phyloP scores from a whole-genome alignment of 2,329 filamentous ascomycete genomes.

The Rugonectria rugulosa region DNA sequence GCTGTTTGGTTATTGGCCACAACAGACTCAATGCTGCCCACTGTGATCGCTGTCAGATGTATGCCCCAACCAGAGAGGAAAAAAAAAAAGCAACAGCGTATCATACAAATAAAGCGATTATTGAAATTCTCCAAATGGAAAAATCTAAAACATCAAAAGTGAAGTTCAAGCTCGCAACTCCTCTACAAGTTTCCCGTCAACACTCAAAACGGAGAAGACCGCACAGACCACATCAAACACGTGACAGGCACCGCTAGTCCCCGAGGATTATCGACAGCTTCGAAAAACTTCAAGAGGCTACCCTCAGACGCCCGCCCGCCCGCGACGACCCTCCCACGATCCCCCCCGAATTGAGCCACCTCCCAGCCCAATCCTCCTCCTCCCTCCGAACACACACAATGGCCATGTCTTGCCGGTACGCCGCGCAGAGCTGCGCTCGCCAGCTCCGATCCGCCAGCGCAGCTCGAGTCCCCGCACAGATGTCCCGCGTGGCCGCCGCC shows the following conservation, averaged over 20 bases:
- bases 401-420: conserved; percentile 69
- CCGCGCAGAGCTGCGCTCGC: conserved; percentile 70
- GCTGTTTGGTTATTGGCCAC: too few species aligned
- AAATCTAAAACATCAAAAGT: too few species aligned
- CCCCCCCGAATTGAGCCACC: conserved; percentile 37
- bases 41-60: too few species aligned
- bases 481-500: conserved; percentile 52
- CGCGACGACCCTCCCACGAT: conserved; percentile 40
- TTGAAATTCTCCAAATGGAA: too few species aligned
- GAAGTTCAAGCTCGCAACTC: too few species aligned
- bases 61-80: too few species aligned
- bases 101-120: too few species aligned
- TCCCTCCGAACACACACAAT: conserved; percentile 51
- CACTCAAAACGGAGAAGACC: background rate
- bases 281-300: conserved; percentile 53
- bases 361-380: conserved; percentile 34
- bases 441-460: conserved; percentile 62
- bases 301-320: conserved; percentile 37
- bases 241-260: conserved; percentile 33
- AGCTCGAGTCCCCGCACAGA: conserved; percentile 57
- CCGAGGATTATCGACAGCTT: conserved; percentile 41
- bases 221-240: conserved; percentile 24
- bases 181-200: background rate
- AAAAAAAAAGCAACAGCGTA: too few species aligned
- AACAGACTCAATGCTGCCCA: too few species aligned